phyloP scores from a whole-genome alignment of 2,329 filamentous ascomycete species.

The Dactylellina leptospora region DNA sequence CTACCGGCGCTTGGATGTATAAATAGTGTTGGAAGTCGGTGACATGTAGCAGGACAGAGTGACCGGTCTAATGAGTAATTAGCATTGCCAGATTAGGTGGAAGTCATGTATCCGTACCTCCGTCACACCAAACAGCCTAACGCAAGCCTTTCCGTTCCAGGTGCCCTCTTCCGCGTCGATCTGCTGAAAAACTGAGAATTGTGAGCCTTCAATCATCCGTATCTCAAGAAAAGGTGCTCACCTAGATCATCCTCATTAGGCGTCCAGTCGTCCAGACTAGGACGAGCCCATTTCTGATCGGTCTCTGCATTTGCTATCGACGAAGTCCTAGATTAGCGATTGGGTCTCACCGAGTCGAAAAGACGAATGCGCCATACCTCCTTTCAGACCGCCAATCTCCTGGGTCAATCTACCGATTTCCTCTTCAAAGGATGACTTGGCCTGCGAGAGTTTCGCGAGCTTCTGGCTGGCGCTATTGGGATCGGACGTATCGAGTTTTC shows the following conservation, averaged over 20 bases:
- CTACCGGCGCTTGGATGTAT: constrained; percentile 85
- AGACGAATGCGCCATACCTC: constrained; percentile 61
- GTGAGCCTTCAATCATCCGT: background rate
- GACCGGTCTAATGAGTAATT: constrained; percentile 67
- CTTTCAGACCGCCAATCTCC: constrained; percentile 82
- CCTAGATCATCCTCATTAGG: constrained; percentile 72
- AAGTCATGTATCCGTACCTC: constrained; percentile 65
- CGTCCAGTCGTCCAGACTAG: constrained; percentile 69
- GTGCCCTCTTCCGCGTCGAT: constrained; percentile 94
- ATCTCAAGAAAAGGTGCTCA: background rate
- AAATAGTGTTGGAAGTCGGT: constrained; percentile 96
- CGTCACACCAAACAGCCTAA: constrained; percentile 94
- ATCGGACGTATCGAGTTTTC: constrained; percentile 59
- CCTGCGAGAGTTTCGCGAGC: constrained; percentile 64
- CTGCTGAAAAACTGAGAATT: constrained; percentile 75
- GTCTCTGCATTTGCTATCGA: constrained; percentile 75
- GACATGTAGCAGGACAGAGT: constrained; percentile 94
- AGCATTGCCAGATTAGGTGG: constrained; percentile 54
- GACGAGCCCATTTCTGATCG: constrained; percentile 88
- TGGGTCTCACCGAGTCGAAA: background rate
- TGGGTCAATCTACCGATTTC: constrained; percentile 95
- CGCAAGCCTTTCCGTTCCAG: constrained; percentile 74
- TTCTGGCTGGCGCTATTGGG: constrained; percentile 53
- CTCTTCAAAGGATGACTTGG: constrained; percentile 93
- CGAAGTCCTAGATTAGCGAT: background rate